A percentile compares a stretch with the other conserved stretches of the same genome.
phyloP scores from a whole-genome alignment of 495 filamentous ascomycete species.

The Neurospora sp. region DNA sequence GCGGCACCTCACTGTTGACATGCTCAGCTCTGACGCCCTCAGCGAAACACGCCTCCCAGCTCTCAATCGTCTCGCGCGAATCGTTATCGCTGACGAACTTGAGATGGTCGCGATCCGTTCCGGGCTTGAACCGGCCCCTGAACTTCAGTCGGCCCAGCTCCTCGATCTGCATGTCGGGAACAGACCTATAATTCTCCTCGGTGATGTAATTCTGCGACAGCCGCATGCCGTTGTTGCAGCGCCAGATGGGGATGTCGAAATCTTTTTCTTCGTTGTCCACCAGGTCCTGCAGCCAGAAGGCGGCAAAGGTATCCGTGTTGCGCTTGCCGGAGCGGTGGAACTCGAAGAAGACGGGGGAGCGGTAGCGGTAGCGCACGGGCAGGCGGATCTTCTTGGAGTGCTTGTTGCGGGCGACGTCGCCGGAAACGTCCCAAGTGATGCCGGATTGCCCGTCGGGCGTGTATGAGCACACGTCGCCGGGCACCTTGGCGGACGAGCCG shows the following conservation, averaged over 20 bases:
- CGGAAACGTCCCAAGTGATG: conserved; percentile 58
- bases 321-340: conserved; percentile 62
- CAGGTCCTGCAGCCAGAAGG: conserved; percentile 78
- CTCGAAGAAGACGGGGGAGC: conserved; percentile 81
- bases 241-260: conserved; percentile 82
- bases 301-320: conserved; percentile 58
- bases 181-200: conserved; percentile 50
- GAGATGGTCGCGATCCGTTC: conserved; percentile 80
- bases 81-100: conserved; percentile 79
- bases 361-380: conserved; percentile 81
- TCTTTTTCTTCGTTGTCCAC: conserved; percentile 64
- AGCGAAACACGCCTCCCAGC: conserved; percentile 79
- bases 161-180: conserved; percentile 56
- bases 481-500: conserved; percentile 66
- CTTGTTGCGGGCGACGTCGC: conserved; percentile 34
- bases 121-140: conserved; percentile 71
- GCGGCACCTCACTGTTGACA: conserved; percentile 59
- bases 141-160: conserved; percentile 78
- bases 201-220: conserved; percentile 89
- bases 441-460: conserved; percentile 45
- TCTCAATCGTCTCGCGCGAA: conserved; percentile 83
- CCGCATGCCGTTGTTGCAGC: conserved; percentile 58
- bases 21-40: conserved; percentile 67
- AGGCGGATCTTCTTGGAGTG: conserved; percentile 48
- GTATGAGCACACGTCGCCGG: conserved; percentile 44